Conservation (phyloP, 2,329 filamentous ascomycete species). For the Paracamarosporium sp. region DNA sequence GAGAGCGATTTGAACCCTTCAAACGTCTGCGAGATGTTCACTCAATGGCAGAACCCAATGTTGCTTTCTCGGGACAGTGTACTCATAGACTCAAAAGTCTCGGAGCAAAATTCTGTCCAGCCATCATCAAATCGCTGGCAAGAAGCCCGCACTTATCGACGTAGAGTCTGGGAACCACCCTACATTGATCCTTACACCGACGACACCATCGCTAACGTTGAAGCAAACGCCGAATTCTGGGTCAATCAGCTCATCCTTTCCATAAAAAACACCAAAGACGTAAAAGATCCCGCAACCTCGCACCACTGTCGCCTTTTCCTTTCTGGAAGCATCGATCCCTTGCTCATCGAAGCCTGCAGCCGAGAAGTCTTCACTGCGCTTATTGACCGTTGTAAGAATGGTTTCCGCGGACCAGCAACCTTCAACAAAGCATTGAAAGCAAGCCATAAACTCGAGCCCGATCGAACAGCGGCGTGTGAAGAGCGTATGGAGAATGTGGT, state of each 20-base stretch:
- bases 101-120: neutral
- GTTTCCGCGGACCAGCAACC: constrained; percentile 16
- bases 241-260: constrained; percentile 11
- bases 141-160: constrained; percentile 17
- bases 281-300: constrained; percentile 15
- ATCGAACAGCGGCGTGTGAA: constrained; percentile 16
- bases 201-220: constrained; percentile 12
- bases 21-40: neutral
- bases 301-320: constrained; percentile 18
- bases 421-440: constrained; percentile 21
- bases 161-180: constrained; percentile 14
- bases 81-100: too few relatives aligned
- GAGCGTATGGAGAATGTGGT: constrained; percentile 17
- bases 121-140: constrained; percentile 9
- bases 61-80: too few relatives aligned
- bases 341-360: constrained; percentile 17
- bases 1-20: too few relatives aligned
- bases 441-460: constrained; percentile 5
- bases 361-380: constrained; percentile 15
- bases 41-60: neutral
- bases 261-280: constrained; percentile 14
- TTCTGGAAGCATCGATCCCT: constrained; percentile 4
- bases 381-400: constrained; percentile 19
- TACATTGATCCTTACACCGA: constrained; percentile 12
- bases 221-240: constrained; percentile 19